Percentiles rank a stretch among this genome's conserved stretches.
These are phyloP conservation scores for Tylopilus sp. DNA, from an alignment of 1,284 basidiomycete genomes.

Conservation along the genomic window DNA sequence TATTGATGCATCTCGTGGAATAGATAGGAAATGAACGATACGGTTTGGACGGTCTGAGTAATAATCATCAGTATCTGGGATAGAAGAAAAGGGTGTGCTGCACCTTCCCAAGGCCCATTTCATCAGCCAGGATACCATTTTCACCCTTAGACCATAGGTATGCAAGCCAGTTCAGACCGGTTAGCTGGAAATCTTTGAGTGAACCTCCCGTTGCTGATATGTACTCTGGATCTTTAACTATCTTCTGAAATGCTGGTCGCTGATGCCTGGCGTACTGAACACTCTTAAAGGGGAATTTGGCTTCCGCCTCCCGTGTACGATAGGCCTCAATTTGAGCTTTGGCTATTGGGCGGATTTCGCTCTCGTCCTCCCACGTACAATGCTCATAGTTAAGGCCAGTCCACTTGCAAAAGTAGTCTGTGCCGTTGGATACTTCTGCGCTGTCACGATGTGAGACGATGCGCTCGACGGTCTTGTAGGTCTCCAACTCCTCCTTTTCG, in stretches of 20 bases:
- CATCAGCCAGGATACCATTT: conserved; percentile 97
- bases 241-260: conserved; percentile 84
- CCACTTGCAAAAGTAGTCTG: conserved; percentile 99
- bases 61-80: conserved; percentile 14
- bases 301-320: conserved; percentile 74
- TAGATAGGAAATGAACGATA: conserved; percentile 93
- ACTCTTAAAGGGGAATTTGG: conserved; percentile 87
- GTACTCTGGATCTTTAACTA: conserved; percentile 90
- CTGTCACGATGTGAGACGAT: conserved; percentile 83
- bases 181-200: conserved; percentile 98
- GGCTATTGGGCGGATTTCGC: conserved; percentile 76
- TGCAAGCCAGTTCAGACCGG: conserved; percentile 97
- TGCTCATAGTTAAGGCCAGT: conserved; percentile 91
- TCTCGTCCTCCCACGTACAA: conserved; percentile 92
- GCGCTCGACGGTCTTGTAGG: conserved; percentile 90
- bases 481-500: conserved; percentile 86
- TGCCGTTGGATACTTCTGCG: conserved; percentile 51
- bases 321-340: conserved; percentile 81
- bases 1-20: conserved; percentile 93
- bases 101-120: conserved; percentile 99
- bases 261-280: conserved; percentile 64
- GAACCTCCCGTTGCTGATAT: conserved; percentile 75
- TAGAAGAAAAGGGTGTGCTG: conserved; percentile 2
- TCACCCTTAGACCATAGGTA: conserved; percentile 95
- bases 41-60: conserved; percentile 88